Base-by-base conservation (phyloP, 139 green algal genomes). In the Chlorella ohadii region DNA sequence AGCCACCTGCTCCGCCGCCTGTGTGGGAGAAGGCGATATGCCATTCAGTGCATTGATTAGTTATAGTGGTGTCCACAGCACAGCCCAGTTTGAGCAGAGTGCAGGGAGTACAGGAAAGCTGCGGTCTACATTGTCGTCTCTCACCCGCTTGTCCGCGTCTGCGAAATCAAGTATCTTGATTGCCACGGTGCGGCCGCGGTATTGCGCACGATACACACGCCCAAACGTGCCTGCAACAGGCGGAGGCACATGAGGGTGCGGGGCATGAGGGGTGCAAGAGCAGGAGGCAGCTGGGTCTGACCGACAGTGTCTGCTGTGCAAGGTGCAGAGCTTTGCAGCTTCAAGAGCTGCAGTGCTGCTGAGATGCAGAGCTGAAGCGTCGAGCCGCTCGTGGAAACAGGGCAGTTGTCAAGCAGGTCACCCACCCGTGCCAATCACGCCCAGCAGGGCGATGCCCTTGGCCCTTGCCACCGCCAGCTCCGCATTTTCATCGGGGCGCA, bases 401-500 rank as follows among this genome's bases (percentile, higher is more conserved):
- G 61, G 23, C 20, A n/a, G 23, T 2, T 33, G 22, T 13, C 61
- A n/a, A 33, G 61, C 61, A 67, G 23, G 61, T 0, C 25, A 33
- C 74, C 27, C 59, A 72, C 76, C 76, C 15, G 57, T 27, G 1
- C 76, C 76, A 36, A 82, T 82, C 19, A 82, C 59, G 34, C 59
- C 59, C 76, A 72, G 76, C 76, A 82, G 59, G 31, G 61, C 59
- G 9, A 82, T 82, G 57, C 76, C 76, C 36, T 72, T 72, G 23
- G 76, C 71, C 23, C 76, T 56, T 3, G 76, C 76, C 25, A 59
- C 76, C 25, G 27, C 76, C 27, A 57, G 36, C 36, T 82, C 76
- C 2, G 36, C 22, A n/a, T 38, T 82, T 3, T 82, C 76, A 4
- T 72, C 27, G 2, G 2, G 56, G 22, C 31, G 20, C 0, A 81